Evolutionary conservation across 1,284 basidiomycete species (phyloP).

Genomic region (Leccinum griseonigrum): DNA sequence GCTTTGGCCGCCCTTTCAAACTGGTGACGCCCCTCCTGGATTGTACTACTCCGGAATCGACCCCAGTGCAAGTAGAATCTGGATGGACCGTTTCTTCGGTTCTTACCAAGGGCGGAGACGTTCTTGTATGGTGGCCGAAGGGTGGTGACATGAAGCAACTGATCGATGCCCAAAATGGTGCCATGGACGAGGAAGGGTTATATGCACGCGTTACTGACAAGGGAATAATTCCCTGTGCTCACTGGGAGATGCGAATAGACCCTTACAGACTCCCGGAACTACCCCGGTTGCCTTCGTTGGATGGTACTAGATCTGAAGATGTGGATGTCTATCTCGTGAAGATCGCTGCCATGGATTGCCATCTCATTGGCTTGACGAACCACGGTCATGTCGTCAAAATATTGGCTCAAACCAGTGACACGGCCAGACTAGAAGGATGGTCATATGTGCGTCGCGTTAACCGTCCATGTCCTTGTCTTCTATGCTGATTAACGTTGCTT

Average conservation of each 20-base stretch:
- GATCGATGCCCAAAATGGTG: conserved; percentile 41
- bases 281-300: conserved; percentile 44
- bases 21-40: conserved; percentile 51
- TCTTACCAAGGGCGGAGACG: conserved; percentile 66
- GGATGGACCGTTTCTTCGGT: conserved; percentile 79
- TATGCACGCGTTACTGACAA: conserved; percentile 36
- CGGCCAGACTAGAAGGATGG: conserved; percentile 51
- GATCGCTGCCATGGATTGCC: conserved; percentile 69
- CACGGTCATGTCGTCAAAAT: conserved; percentile 72
- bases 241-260: conserved; percentile 54
- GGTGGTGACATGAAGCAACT: conserved; percentile 38
- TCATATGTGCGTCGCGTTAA: conserved; percentile 59
- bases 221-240: conserved; percentile 53
- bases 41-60: conserved; percentile 42
- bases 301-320: conserved; percentile 31
- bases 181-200: conserved; percentile 45
- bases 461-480: not conserved
- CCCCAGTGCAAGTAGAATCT: conserved; percentile 68
- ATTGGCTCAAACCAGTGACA: conserved; percentile 38
- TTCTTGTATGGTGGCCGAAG: conserved; percentile 78
- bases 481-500: conserved; percentile 11
- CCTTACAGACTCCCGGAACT: conserved; percentile 59
- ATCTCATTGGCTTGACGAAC: conserved; percentile 75
- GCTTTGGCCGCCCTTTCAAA: conserved; percentile 72
- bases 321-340: conserved; percentile 59